A percentile compares a stretch with the other conserved stretches of the same genome.
Evolutionary conservation across 2,329 filamentous ascomycete species (phyloP).

Genomic region (Penicillium concentricum): DNA sequence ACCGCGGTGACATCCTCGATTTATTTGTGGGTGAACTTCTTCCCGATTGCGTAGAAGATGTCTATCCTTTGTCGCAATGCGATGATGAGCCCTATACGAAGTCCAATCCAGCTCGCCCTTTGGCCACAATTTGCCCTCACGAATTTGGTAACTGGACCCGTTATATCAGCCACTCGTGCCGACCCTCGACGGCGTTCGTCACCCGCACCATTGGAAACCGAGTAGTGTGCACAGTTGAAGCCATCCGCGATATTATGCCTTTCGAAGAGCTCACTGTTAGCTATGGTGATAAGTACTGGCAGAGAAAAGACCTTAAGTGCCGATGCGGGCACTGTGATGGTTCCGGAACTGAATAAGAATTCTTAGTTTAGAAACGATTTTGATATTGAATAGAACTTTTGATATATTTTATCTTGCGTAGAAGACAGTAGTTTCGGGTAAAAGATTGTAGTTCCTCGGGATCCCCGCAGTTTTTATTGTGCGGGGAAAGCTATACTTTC

Average conservation of each 20-base stretch:
- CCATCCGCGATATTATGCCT: conserved; percentile 25
- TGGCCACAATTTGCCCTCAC: conserved; percentile 18
- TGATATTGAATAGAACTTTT: background rate
- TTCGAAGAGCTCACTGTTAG: conserved; percentile 37
- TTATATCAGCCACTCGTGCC: conserved; percentile 39
- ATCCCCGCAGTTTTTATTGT: conserved; percentile 6
- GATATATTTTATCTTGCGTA: too few relatives aligned
- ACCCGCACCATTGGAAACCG: conserved; percentile 21
- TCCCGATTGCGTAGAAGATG: conserved; percentile 6
- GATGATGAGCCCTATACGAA: background rate
- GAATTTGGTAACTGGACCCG: conserved; percentile 36
- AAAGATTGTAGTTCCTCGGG: conserved; percentile 7
- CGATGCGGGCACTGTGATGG: background rate
- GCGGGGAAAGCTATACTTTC: conserved; percentile 9
- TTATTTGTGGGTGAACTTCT: conserved; percentile 28
- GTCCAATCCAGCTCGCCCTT: too few relatives aligned
- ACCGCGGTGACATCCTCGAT: conserved; percentile 23
- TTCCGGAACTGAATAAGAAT: background rate
- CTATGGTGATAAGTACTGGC: conserved; percentile 35
- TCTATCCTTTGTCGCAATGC: conserved; percentile 20
- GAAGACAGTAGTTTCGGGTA: too few relatives aligned
- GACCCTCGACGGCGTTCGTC: conserved; percentile 22
- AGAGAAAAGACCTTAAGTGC: background rate
- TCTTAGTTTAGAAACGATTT: background rate
- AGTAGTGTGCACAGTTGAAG: conserved; percentile 21